Percentiles rank a stretch among this genome's conserved stretches.
Evolutionary conservation across 2,329 filamentous ascomycete species (phyloP).

Genomic region (Fusarium armeniacum): DNA sequence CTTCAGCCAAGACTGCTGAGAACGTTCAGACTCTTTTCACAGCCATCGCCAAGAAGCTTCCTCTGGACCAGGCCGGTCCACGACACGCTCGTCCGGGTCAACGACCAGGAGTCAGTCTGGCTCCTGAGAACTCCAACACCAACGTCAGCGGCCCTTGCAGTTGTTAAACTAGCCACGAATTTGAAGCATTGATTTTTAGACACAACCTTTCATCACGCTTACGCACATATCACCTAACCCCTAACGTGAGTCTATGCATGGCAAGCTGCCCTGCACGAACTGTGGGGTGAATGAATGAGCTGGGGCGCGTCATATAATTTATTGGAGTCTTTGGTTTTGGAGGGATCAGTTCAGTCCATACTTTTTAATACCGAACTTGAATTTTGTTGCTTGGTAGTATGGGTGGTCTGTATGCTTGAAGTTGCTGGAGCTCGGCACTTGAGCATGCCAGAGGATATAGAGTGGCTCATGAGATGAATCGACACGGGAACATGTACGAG

Average conservation of each 20-base stretch:
- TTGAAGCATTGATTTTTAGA: constrained; percentile 42
- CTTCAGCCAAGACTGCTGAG: constrained; percentile 95
- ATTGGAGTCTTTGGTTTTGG: constrained; percentile 59
- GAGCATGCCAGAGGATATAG: constrained; percentile 40
- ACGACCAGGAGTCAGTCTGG: constrained; percentile 70
- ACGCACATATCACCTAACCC: constrained; percentile 43
- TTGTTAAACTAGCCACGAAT: constrained; percentile 60
- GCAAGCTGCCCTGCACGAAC: constrained; percentile 47
- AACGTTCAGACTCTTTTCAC: constrained; percentile 97
- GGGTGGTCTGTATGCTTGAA: constrained; percentile 33
- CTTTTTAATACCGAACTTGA: constrained; percentile 56
- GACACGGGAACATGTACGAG: constrained; percentile 46
- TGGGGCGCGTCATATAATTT: constrained; percentile 55
- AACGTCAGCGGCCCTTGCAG: constrained; percentile 69
- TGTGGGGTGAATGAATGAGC: constrained; percentile 49
- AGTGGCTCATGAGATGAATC: constrained; percentile 43
- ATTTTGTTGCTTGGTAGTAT: constrained; percentile 48
- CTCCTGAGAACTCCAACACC: constrained; percentile 70
- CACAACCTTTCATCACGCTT: constrained; percentile 40
- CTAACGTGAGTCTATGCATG: constrained; percentile 47
- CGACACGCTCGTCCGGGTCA: constrained; percentile 80
- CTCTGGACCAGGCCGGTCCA: constrained; percentile 94
- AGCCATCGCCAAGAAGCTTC: constrained; percentile 96
- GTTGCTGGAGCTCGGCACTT: constrained; percentile 40
- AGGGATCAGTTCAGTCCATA: constrained; percentile 55